phyloP scores from a whole-genome alignment of 1,284 basidiomycete genomes.

The Rhodotorula glutinis region DNA sequence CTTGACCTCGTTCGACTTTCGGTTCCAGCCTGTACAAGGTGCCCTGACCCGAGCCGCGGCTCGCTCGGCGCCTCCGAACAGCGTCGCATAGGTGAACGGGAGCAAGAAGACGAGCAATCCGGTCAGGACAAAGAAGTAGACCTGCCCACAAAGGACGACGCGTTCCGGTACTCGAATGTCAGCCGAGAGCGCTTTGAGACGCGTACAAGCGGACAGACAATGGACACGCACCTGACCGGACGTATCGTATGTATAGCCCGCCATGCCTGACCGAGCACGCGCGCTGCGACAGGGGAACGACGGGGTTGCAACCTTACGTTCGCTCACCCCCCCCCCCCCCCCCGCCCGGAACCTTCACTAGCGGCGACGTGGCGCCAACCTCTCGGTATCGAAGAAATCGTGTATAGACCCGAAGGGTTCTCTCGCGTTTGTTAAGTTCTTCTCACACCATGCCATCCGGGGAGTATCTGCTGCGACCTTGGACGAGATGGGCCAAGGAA shows the following conservation, averaged over 20 bases:
- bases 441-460: too few species aligned
- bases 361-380: background rate
- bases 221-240: conserved; percentile 26
- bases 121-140: conserved; percentile 44
- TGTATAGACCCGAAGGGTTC: too few species aligned
- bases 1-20: conserved; percentile 33
- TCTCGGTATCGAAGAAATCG: too few species aligned
- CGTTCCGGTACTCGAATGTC: background rate
- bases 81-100: conserved; percentile 40
- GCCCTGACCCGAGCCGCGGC: conserved; percentile 28
- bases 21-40: conserved; percentile 43
- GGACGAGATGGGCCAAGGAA: too few species aligned
- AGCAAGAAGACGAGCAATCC: conserved; percentile 42
- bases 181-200: background rate
- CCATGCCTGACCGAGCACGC: conserved; percentile 11
- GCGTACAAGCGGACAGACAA: too few species aligned
- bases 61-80: conserved; percentile 28
- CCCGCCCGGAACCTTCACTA: too few species aligned
- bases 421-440: too few species aligned
- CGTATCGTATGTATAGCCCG: conserved; percentile 37
- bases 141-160: conserved; percentile 13
- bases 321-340: too few species aligned
- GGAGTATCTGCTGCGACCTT: too few species aligned
- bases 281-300: background rate
- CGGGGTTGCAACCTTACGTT: too few species aligned